Base-by-base conservation (phyloP, 345 rosid species). In the Populus simonii region DNA sequence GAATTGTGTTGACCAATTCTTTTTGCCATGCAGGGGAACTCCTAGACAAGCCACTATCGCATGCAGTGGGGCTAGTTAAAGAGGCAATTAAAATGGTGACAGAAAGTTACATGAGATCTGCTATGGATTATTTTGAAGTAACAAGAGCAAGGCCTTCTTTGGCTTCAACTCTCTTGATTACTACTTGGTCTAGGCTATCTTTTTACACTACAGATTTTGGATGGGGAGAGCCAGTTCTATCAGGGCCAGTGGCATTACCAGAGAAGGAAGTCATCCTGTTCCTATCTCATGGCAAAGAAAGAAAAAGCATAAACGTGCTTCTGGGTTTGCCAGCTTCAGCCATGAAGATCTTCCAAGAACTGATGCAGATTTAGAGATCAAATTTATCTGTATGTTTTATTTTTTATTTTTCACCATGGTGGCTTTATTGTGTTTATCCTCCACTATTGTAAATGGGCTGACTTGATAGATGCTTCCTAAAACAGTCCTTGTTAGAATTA, bases 91-190 rank as follows among this genome's bases (percentile, higher is more conserved):
- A 87, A 84, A 88, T 90, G 94, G 94, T 92, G 10, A 84, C 86
- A 27, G 97, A 94, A 72, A 72, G 88, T 76, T 91, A 92, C 90
- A 92, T 94, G 95, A 92, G 97, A 82, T 94, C 98, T 4, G 97
- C 98, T 20, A 89, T 94, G 5, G 98, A 94, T 84, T 94, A 92
- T 84, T 94, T 94, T 36, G 98, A 94, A 83, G 90, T 78, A 1
- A 91, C 94, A 12, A 88, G 98, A 80, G 84, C 89, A 5, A 89
- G 94, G 88, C 98, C 98, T 39, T 92, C 98, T 18, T 82, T 94
- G 77, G 82, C 93, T 9, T 90, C 96, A 20, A 94, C 96, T 49
- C 94, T 94, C 57, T 29, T 94, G 79, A 92, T 94, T 70, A 94
- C 98, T 0, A 91, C 96, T 27, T 92, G 98, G 98, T 91, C 97